phyloP scores from a whole-genome alignment of 2,329 filamentous ascomycete genomes.

The Verticillium longisporum region DNA sequence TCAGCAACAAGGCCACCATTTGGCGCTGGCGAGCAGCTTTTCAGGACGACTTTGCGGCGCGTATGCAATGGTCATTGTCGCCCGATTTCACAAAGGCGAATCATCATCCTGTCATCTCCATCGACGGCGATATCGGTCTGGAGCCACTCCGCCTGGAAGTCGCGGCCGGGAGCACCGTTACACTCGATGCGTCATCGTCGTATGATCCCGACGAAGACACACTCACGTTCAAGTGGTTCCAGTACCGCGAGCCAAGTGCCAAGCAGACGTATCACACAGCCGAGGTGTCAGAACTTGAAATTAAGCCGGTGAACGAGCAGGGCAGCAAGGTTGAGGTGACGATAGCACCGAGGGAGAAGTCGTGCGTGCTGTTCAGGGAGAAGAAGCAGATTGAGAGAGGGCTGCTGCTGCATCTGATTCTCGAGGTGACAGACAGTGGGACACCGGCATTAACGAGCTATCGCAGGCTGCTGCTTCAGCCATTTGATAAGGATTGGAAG shows the following conservation, averaged over 20 bases:
- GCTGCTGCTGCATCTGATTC: slow-evolving; percentile 39
- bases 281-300: slow-evolving; percentile 29
- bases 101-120: slow-evolving; percentile 37
- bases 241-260: slow-evolving; percentile 31
- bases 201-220: slow-evolving; percentile 38
- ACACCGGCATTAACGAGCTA: slow-evolving; percentile 37
- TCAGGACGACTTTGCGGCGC: slow-evolving; percentile 33
- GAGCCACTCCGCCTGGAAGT: slow-evolving; percentile 29
- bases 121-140: slow-evolving; percentile 32
- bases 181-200: slow-evolving; percentile 35
- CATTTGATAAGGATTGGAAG: slow-evolving; percentile 18
- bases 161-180: slow-evolving; percentile 29
- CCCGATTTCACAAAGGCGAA: slow-evolving; percentile 24
- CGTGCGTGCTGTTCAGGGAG: slow-evolving; percentile 16
- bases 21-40: slow-evolving; percentile 33
- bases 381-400: slow-evolving; percentile 21
- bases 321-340: slow-evolving; percentile 8
- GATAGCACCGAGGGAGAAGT: slow-evolving; percentile 24
- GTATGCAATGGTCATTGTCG: slow-evolving; percentile 30
- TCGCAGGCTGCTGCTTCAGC: slow-evolving; percentile 31
- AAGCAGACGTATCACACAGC: slow-evolving; percentile 32
- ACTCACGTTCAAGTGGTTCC: slow-evolving; percentile 41
- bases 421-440: slow-evolving; percentile 39
- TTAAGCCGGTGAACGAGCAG: slow-evolving; percentile 14
- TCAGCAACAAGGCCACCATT: slow-evolving; percentile 25